Percentiles rank a stretch among this genome's conserved stretches.
These are phyloP conservation scores for Colletotrichum sp. DNA, from an alignment of 2,329 filamentous ascomycete genomes.

Conservation along the genomic window DNA sequence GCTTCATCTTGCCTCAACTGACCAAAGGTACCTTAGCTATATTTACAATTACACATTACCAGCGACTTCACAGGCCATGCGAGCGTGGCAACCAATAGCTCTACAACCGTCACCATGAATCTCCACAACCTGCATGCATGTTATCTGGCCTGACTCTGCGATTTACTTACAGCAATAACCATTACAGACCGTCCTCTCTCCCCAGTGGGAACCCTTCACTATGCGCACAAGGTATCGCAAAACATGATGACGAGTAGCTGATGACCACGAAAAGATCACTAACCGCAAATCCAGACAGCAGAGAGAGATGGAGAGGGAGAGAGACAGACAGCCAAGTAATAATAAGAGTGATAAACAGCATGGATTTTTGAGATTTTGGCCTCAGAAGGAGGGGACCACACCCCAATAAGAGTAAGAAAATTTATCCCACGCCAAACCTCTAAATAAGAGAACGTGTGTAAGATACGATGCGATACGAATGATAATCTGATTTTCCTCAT, in stretches of 20 bases:
- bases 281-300: neutral
- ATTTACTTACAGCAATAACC: neutral
- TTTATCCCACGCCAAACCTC: neutral
- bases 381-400: neutral
- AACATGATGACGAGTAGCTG: neutral
- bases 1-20: neutral
- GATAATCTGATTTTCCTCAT: neutral
- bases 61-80: neutral
- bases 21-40: neutral
- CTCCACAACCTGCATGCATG: neutral
- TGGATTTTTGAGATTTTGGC: neutral
- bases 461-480: neutral
- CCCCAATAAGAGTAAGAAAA: neutral
- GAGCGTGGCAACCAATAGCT: neutral
- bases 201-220: neutral
- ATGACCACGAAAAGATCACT: neutral
- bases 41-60: neutral
- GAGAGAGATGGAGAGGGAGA: neutral
- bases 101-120: neutral
- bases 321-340: neutral
- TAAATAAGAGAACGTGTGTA: neutral
- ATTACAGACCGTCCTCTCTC: neutral
- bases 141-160: neutral
- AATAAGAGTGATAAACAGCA: neutral
- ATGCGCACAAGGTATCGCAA: neutral